phyloP scores from a whole-genome alignment of 2,329 filamentous ascomycete genomes.

The Ambrosiella cleistominuta region DNA sequence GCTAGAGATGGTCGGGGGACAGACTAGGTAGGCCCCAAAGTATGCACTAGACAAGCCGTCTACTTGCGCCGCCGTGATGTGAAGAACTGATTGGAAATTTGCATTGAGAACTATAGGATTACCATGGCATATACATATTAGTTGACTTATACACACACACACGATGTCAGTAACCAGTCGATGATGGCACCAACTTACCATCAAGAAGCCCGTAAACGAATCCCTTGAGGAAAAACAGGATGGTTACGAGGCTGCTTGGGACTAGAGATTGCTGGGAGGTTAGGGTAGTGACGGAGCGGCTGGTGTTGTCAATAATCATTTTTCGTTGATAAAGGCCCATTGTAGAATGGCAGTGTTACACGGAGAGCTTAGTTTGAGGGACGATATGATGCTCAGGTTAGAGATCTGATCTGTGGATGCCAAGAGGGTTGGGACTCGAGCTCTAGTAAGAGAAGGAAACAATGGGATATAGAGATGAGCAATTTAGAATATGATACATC shows the following conservation, averaged over 20 bases:
- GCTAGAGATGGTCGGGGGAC: conserved; percentile 22
- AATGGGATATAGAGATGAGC: not conserved
- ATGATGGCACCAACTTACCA: conserved; percentile 6
- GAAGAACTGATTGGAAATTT: conserved; percentile 30
- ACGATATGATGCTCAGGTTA: not conserved
- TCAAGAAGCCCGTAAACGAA: conserved; percentile 30
- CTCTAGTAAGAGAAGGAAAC: not conserved
- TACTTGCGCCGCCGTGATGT: conserved; percentile 27
- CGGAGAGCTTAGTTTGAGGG: not conserved
- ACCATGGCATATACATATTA: not conserved
- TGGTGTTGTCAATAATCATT: conserved; percentile 5
- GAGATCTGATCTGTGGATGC: too few relatives aligned
- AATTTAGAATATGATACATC: too few relatives aligned
- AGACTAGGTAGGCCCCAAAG: conserved; percentile 29
- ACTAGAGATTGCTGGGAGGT: conserved; percentile 10
- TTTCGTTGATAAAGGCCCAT: conserved; percentile 9
- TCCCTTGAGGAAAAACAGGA: conserved; percentile 30
- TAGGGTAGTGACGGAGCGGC: conserved; percentile 3
- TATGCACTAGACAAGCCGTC: conserved; percentile 33
- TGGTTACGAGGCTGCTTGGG: conserved; percentile 20
- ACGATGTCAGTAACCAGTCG: not conserved
- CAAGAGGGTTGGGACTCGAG: too few relatives aligned
- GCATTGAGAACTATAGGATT: conserved; percentile 26
- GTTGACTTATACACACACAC: not conserved
- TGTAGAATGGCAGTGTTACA: not conserved